Conservation (phyloP, 1,139 yeast genomes). For the Debaryomycetaceae sp. region DNA sequence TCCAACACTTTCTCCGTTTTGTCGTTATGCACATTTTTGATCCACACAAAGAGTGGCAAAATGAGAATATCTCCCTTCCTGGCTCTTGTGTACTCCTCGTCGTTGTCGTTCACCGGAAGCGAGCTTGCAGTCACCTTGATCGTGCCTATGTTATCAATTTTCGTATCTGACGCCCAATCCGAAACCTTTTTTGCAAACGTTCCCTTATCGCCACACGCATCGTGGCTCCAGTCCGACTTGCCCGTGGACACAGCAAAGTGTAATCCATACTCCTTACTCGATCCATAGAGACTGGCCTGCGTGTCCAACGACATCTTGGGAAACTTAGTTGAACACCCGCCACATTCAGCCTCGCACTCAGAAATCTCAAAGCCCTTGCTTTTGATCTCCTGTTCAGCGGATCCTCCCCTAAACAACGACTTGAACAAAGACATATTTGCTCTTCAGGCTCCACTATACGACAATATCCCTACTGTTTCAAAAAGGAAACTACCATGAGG, state of each 20-base stretch:
- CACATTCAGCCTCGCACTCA: conserved; percentile 48
- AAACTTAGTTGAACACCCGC: conserved; percentile 46
- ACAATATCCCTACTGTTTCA: too few species aligned
- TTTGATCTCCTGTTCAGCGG: conserved; percentile 18
- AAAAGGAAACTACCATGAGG: too few species aligned
- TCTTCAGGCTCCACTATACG: too few species aligned
- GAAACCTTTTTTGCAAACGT: not conserved
- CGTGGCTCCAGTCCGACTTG: conserved; percentile 78
- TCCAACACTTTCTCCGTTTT: conserved; percentile 46
- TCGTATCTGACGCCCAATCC: conserved; percentile 36
- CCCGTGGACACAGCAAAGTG: conserved; percentile 84
- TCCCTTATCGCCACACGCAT: conserved; percentile 55
- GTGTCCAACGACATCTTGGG: conserved; percentile 57
- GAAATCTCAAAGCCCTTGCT: conserved; percentile 41
- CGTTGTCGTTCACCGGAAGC: conserved; percentile 37
- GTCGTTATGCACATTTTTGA: conserved; percentile 46
- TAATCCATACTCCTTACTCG: conserved; percentile 64
- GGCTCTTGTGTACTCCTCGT: conserved; percentile 39
- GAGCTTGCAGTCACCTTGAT: conserved; percentile 55
- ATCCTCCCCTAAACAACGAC: not conserved
- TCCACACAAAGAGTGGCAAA: conserved; percentile 78
- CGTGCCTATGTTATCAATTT: conserved; percentile 37
- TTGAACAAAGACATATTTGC: not conserved
- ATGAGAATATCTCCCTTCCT: conserved; percentile 57
- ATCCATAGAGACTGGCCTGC: conserved; percentile 53